A percentile compares a stretch with the other conserved stretches of the same genome.
phyloP scores from a whole-genome alignment of 2,329 filamentous ascomycete genomes.

The Magnaporthiopsis incrustans region DNA sequence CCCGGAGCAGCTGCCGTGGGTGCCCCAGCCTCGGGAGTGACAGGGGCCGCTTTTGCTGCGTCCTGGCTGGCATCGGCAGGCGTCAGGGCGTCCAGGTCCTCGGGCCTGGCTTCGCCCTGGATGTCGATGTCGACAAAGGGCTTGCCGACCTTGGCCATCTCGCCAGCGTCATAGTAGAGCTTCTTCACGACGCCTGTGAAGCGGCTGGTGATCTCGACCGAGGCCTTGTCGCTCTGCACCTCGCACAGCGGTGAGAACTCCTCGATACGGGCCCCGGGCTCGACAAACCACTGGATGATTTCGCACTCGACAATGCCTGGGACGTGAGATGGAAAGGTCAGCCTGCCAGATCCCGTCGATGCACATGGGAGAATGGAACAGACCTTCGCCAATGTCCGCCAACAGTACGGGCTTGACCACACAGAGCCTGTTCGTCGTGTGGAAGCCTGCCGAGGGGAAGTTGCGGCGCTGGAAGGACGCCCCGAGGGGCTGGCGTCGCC shows the following conservation, averaged over 20 bases:
- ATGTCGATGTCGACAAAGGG: conserved; percentile 94
- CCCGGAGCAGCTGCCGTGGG: conserved; percentile 3
- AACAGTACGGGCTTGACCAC: conserved; percentile 72
- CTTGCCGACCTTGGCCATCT: conserved; percentile 94
- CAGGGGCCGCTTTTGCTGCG: neutral
- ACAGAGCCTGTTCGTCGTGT: conserved; percentile 38
- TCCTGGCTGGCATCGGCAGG: conserved; percentile 15
- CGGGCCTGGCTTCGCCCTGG: conserved; percentile 57
- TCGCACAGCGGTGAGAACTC: conserved; percentile 98
- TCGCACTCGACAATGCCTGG: conserved; percentile 95
- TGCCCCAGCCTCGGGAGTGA: neutral
- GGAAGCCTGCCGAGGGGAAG: conserved; percentile 31
- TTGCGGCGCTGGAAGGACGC: neutral
- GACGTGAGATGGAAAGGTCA: neutral
- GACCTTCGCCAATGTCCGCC: conserved; percentile 81
- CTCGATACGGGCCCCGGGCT: conserved; percentile 89
- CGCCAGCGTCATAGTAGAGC: conserved; percentile 88
- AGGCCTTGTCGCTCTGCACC: conserved; percentile 95
- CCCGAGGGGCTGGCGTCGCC: neutral
- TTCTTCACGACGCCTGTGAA: conserved; percentile 96
- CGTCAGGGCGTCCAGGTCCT: conserved; percentile 40
- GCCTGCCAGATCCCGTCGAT: neutral
- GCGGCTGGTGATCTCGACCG: conserved; percentile 84
- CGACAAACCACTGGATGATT: conserved; percentile 98
- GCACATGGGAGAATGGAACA: conserved; percentile 13